Base-by-base conservation (phyloP, 2,329 filamentous ascomycete species). In the Aspergillus oerlinghausenensis region DNA sequence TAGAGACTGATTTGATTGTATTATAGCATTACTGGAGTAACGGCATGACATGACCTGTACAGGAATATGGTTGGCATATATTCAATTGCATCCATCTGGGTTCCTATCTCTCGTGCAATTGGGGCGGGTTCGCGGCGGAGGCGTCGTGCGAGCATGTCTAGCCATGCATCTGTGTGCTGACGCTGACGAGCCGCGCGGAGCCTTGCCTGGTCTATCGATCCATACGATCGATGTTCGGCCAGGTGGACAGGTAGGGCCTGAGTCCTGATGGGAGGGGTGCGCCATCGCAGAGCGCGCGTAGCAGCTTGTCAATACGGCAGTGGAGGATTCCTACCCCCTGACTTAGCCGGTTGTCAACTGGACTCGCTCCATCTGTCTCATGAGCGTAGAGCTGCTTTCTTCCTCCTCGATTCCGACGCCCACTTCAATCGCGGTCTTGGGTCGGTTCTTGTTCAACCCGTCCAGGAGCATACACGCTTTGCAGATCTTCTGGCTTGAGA, bases 401-500 rank as follows among this genome's bases (percentile, higher is more conserved):
- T 82, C 77, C 50, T 80, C 77, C 51, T 79, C 77, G 60, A 78
- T 72, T 0, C 70, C 71, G 35, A 77, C 65, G 26, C 67, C 67
- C 21, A 77, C 66, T 60, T 78, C 74, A 35, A 80, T 79, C 7
- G 71, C 65, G 7, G 74, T 78, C 64, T 74, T 76, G 32, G 80
- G 80, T 11, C 77, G 67, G 60, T 79, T 84, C 67, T 94, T 97
- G 71, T 99, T 99, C 50, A 99, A 74, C 0, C 89, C 90, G 65
- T 97, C 92, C 2, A 99, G 82, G 48, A 99, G 78, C 60, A 87
- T 88, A 71, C 94, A 99, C 0, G 94, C 94, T 75, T 99, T 96
- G 75, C 94, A 99, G 42, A 97, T 84, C 29, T 85, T 84, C 73
- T 99, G 94, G 66, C 92, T 97, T 2, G 94, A 96, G 74, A 99